These are phyloP conservation scores for Microcos paniculata DNA, from an alignment of 345 rosid species.

Conservation along the genomic window DNA sequence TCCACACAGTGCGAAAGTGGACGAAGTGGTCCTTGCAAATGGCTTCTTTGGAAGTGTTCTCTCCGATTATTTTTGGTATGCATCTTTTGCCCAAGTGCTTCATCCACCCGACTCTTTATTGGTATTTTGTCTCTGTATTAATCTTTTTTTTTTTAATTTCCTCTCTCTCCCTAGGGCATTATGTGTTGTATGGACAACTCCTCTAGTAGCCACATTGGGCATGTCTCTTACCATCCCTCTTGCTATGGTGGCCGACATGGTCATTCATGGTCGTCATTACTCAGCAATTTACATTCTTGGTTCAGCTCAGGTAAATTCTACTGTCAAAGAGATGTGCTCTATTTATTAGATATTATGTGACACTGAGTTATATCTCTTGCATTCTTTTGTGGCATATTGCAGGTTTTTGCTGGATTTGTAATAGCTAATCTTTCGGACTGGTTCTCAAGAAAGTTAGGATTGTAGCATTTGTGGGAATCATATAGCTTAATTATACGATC, in stretches of 20 bases:
- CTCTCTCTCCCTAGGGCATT: constrained; percentile 50
- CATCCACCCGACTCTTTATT: not conserved
- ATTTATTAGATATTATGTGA: not conserved
- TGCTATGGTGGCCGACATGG: constrained; percentile 84
- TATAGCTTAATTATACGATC: not conserved
- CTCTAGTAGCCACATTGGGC: constrained; percentile 78
- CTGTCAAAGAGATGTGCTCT: not conserved
- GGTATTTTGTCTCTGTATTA: not conserved
- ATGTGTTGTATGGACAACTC: constrained; percentile 86
- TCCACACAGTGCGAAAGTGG: constrained; percentile 88
- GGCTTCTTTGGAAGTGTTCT: constrained; percentile 96
- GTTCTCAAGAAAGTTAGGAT: constrained; percentile 76
- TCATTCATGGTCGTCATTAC: constrained; percentile 78
- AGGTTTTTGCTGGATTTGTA: constrained; percentile 96
- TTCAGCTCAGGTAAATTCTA: constrained; percentile 58
- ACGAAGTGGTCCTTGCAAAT: constrained; percentile 93
- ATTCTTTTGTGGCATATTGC: constrained; percentile 11
- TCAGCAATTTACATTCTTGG: constrained; percentile 79
- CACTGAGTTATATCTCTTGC: not conserved
- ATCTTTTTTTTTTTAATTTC: not conserved
- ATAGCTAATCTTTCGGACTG: constrained; percentile 79
- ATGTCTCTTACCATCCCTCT: constrained; percentile 89
- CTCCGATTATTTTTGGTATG: constrained; percentile 93
- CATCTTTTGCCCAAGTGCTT: not conserved
- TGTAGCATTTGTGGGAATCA: constrained; percentile 42